Evolutionary conservation across 345 rosid genomes (phyloP).

Genomic region (Brassica cretica): DNA sequence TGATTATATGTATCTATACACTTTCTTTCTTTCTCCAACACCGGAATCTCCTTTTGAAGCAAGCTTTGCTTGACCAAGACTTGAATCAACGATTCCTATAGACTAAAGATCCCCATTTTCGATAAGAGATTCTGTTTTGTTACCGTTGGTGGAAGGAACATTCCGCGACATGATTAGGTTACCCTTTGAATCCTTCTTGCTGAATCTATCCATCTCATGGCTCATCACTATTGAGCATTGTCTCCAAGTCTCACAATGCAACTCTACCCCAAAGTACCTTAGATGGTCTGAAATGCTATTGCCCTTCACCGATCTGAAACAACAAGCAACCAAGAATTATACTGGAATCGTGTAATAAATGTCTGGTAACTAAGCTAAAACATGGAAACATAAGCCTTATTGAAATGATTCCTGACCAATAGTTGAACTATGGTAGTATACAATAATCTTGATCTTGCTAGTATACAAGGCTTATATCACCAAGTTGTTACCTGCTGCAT

Average conservation of each 20-base stretch:
- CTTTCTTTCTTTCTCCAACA: constrained; percentile 22
- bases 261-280: constrained; percentile 60
- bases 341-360: constrained; percentile 1
- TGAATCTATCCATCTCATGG: constrained; percentile 39
- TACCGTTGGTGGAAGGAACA: constrained; percentile 23
- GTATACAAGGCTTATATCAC: too few relatives aligned
- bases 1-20: constrained; percentile 10
- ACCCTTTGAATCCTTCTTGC: constrained; percentile 60
- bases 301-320: constrained; percentile 72
- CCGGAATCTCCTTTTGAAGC: background rate
- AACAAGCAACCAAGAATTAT: background rate
- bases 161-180: constrained; percentile 59
- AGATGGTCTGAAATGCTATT: constrained; percentile 76
- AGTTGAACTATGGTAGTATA: background rate
- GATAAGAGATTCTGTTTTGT: constrained; percentile 32
- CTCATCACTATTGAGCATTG: constrained; percentile 74
- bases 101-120: constrained; percentile 1
- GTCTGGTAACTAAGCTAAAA: background rate
- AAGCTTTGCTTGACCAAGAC: constrained; percentile 11
- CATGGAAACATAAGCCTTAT: background rate
- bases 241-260: constrained; percentile 61
- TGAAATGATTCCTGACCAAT: background rate
- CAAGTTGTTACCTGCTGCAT: constrained; percentile 60
- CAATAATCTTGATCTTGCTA: too few relatives aligned
- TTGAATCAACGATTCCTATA: constrained; percentile 11